A percentile compares a stretch with the other conserved stretches of the same genome.
Evolutionary conservation across 352 stramenopile species (phyloP).

Genomic region (Phytophthora nicotianae): DNA sequence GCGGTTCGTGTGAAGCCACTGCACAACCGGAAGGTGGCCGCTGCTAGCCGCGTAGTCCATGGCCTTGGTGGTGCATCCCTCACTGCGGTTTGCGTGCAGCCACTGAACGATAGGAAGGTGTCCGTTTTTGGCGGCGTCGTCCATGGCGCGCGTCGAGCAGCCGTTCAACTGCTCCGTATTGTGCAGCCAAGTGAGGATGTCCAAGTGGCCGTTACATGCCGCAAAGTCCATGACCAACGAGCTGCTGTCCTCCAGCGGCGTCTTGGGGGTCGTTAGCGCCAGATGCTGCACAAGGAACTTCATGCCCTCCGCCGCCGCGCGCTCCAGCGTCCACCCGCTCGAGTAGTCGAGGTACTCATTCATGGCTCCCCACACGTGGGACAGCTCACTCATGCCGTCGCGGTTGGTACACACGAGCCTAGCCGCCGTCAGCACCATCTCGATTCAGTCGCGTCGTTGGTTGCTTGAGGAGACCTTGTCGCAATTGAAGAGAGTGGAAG

Average conservation of each 20-base stretch:
- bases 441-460: constrained; percentile 17
- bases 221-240: constrained; percentile 81
- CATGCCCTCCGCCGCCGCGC: constrained; percentile 56
- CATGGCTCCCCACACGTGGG: constrained; percentile 59
- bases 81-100: constrained; percentile 56
- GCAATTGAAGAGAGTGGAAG: constrained; percentile 8
- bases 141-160: constrained; percentile 62
- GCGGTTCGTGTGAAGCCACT: constrained; percentile 60
- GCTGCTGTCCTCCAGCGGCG: constrained; percentile 31
- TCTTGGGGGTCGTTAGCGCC: constrained; percentile 39
- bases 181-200: constrained; percentile 70
- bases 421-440: constrained; percentile 64
- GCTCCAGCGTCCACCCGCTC: constrained; percentile 61
- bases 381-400: constrained; percentile 54
- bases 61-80: constrained; percentile 67
- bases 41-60: constrained; percentile 68
- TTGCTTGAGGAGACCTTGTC: constrained; percentile 1
- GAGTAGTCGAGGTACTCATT: constrained; percentile 64
- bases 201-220: constrained; percentile 64
- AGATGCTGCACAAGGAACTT: constrained; percentile 78
- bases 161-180: constrained; percentile 49
- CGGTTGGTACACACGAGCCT: constrained; percentile 49
- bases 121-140: constrained; percentile 63
- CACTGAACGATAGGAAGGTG: constrained; percentile 60
- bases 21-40: constrained; percentile 58